These are phyloP conservation scores for Ogataea hybrid DNA, from an alignment of 1,139 yeast genomes.

Conservation along the genomic window DNA sequence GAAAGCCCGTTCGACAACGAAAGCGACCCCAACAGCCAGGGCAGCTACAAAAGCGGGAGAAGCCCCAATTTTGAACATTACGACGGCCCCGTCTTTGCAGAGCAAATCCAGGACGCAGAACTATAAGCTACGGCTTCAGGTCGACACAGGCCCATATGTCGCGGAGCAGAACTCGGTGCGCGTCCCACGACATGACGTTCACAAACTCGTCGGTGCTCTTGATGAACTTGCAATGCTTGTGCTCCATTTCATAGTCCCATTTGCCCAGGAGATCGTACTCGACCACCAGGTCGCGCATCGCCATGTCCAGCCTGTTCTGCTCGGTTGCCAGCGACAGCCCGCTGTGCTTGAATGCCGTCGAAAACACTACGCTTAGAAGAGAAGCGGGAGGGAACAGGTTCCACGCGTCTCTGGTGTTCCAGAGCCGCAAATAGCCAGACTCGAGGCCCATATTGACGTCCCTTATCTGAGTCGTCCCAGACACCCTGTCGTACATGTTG, in stretches of 20 bases:
- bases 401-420: conserved; percentile 24
- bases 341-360: conserved; percentile 17
- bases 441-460: conserved; percentile 9
- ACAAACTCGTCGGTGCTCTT: conserved; percentile 15
- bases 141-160: conserved; percentile 22
- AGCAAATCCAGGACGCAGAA: conserved; percentile 21
- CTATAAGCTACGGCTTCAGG: conserved; percentile 14
- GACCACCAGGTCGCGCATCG: conserved; percentile 13
- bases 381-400: conserved; percentile 19
- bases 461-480: conserved; percentile 12
- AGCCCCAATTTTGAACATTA: conserved; percentile 3
- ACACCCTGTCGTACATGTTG: conserved; percentile 36
- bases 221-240: conserved; percentile 15
- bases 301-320: conserved; percentile 10
- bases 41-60: conserved; percentile 4
- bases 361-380: conserved; percentile 9
- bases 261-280: conserved; percentile 20
- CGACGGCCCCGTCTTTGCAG: conserved; percentile 26
- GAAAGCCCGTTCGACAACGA: too few species aligned
- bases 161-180: conserved; percentile 15
- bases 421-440: conserved; percentile 19
- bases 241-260: conserved; percentile 20
- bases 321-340: conserved; percentile 21
- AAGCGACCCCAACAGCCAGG: conserved; percentile 8
- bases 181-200: conserved; percentile 17